phyloP scores from a whole-genome alignment of 139 green algal species.

The Chlorella sorokiniana region DNA sequence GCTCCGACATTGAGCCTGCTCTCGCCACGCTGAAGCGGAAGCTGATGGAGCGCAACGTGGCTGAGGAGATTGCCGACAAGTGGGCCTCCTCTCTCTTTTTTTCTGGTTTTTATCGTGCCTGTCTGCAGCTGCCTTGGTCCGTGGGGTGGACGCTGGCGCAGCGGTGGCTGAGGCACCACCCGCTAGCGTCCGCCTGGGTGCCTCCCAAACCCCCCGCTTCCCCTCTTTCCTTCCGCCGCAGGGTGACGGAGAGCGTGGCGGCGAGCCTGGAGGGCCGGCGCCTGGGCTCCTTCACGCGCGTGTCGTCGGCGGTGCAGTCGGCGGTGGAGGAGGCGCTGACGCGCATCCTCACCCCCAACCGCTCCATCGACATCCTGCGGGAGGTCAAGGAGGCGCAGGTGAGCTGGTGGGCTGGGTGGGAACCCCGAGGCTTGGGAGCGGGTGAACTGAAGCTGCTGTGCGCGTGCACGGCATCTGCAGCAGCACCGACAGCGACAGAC shows the following conservation, averaged over 20 bases:
- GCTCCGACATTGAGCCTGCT: conserved; percentile 82
- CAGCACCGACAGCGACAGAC: too few relatives aligned
- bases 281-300: conserved; percentile 87
- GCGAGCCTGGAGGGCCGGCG: conserved; percentile 82
- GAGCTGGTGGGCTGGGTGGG: background rate
- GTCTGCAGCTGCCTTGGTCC: background rate
- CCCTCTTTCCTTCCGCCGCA: conserved; percentile 3
- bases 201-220: too few relatives aligned
- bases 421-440: background rate
- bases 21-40: conserved; percentile 90
- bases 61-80: conserved; percentile 93
- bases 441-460: background rate
- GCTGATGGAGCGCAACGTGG: conserved; percentile 98
- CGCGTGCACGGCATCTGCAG: too few relatives aligned
- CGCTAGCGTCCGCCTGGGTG: too few relatives aligned
- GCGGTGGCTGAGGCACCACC: too few relatives aligned
- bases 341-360: conserved; percentile 81
- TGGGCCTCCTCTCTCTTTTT: too few relatives aligned
- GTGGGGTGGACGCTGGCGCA: background rate
- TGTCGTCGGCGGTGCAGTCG: conserved; percentile 71
- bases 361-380: conserved; percentile 79
- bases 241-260: conserved; percentile 76
- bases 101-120: background rate
- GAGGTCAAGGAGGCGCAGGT: conserved; percentile 63
- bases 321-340: conserved; percentile 84